Percentiles rank a stretch among this genome's conserved stretches.
Evolutionary conservation across 805 yeast species (phyloP).

Genomic region (Kodamaea hsintzibuensis): DNA sequence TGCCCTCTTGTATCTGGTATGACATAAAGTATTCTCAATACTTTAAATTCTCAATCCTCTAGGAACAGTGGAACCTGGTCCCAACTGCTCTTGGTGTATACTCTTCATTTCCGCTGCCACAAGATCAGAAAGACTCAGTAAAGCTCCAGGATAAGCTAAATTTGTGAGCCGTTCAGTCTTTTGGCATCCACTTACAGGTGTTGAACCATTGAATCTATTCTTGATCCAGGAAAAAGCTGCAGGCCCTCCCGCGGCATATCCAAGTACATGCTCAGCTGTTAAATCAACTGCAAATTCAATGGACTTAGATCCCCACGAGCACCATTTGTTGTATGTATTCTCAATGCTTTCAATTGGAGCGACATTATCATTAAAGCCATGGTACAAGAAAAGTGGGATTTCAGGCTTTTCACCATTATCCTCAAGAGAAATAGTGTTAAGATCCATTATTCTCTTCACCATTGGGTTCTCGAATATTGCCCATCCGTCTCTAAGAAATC

Average conservation of each 20-base stretch:
- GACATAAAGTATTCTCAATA: too few species aligned
- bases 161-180: conserved; percentile 43
- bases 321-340: conserved; percentile 26
- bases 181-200: conserved; percentile 19
- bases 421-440: neutral
- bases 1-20: too few species aligned
- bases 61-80: neutral
- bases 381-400: conserved; percentile 15
- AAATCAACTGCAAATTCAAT: conserved; percentile 28
- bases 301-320: conserved; percentile 17
- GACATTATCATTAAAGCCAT: conserved; percentile 11
- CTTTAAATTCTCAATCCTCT: too few species aligned
- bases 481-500: conserved; percentile 15
- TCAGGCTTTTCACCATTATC: neutral
- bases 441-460: neutral
- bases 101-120: neutral
- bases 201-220: conserved; percentile 16
- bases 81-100: neutral
- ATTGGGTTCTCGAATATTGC: neutral
- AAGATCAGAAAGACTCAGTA: neutral
- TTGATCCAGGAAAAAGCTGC: conserved; percentile 21
- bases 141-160: conserved; percentile 46
- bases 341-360: conserved; percentile 11
- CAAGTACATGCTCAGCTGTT: conserved; percentile 25
- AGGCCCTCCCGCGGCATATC: conserved; percentile 11